Evolutionary conservation across 148 eudicot species (phyloP), one percentile per base, ranked within the genome.

Genomic region (Agrostemma githago): DNA sequence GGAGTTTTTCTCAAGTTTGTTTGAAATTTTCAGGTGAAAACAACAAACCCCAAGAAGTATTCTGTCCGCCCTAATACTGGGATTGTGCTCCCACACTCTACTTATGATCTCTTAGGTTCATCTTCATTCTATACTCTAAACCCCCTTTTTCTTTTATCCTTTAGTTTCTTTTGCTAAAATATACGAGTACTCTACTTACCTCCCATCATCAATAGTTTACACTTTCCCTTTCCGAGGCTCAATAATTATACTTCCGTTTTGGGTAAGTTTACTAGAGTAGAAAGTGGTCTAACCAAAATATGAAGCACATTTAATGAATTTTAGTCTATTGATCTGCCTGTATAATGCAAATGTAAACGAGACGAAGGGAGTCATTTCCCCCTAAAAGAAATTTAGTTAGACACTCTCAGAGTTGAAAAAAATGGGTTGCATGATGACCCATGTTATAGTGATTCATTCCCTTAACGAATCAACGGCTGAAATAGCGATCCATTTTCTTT

Each of bases 31-130:
- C 77, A 93, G 98, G 94, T 93, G 72, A 90, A 89, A 67, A 91
- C 96, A 21, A 93, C 98, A 65, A 91, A 93, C 83, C 98, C 98
- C 19, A 93, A 89, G 82, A 89, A 91, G 85, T 93, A 93, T 62
- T 88, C 90, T 69, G 98, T 93, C 43, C 61, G 94, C 70, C 98
- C 96, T 40, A 93, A 93, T 71, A 85, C 94, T 37, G 98, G 96
- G 74, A 82, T 93, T 26, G 94, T 90, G 72, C 62, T 76, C 82
- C 98, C 98, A 43, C 85, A 72, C 66, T 88, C 96, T 26, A 68
- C 90, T 57, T 89, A 93, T 79, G 87, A 89, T 73, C 88, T 93
- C 43, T 70, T 81, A 89, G 98, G 98, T 90, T 57, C 46, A 59
- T 51, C 21, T 64, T 11, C 34, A 51, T 65, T 56, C 3, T 57